phyloP scores from a whole-genome alignment of 1,284 basidiomycete species.

The Microstroma glucosiphilum region DNA sequence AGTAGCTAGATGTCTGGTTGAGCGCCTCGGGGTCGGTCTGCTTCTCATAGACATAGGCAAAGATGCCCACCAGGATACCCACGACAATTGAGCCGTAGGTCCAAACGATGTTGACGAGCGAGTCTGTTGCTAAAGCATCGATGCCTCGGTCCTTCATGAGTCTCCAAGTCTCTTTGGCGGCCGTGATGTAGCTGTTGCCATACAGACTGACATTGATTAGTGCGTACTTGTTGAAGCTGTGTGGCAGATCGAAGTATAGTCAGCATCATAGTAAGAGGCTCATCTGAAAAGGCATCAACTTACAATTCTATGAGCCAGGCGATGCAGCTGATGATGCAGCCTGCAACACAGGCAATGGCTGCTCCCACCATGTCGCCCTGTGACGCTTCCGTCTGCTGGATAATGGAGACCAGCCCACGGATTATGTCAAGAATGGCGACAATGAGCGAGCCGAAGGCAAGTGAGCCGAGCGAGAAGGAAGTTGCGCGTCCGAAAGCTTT shows the following conservation, averaged over 20 bases:
- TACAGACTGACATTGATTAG: slow-evolving; percentile 80
- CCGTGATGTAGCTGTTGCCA: slow-evolving; percentile 74
- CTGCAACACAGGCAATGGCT: slow-evolving; percentile 70
- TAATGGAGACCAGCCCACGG: slow-evolving; percentile 62
- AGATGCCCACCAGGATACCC: slow-evolving; percentile 56
- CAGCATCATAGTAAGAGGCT: too few species aligned
- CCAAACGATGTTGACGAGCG: slow-evolving; percentile 63
- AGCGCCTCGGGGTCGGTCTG: slow-evolving; percentile 40
- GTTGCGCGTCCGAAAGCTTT: slow-evolving; percentile 70
- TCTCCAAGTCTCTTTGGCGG: slow-evolving; percentile 87
- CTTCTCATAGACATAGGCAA: slow-evolving; percentile 71
- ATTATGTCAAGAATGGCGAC: slow-evolving; percentile 77
- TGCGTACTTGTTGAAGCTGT: slow-evolving; percentile 54
- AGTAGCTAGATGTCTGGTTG: slow-evolving; percentile 28
- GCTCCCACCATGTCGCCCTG: slow-evolving; percentile 71
- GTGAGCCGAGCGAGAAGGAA: slow-evolving; percentile 76
- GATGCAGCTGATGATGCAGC: slow-evolving; percentile 70
- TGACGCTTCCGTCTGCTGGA: slow-evolving; percentile 64
- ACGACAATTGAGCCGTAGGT: slow-evolving; percentile 28
- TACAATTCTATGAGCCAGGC: slow-evolving; percentile 63
- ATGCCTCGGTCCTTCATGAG: slow-evolving; percentile 72
- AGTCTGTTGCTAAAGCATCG: slow-evolving; percentile 78
- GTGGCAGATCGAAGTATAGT: slow-evolving; percentile 51
- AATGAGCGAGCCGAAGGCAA: slow-evolving; percentile 81
- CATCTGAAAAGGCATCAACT: slow-evolving; percentile 52